Conservation (phyloP, 73 alveolate species). For the Paramecium sexaurelia region DNA sequence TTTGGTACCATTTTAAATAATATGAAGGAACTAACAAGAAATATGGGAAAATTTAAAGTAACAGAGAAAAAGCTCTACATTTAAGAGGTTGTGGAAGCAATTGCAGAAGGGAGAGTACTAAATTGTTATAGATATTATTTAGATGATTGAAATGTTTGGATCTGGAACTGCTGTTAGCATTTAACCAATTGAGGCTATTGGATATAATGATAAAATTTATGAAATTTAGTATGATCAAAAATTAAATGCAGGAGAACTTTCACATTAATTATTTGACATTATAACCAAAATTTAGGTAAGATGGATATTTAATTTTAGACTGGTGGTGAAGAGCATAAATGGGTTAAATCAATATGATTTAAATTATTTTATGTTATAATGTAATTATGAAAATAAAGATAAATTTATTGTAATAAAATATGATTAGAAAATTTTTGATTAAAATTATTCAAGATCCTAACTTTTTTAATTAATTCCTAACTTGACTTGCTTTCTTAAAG, state of each 20-base stretch:
- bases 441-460: not conserved
- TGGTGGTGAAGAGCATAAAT: conserved; percentile 18
- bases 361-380: not conserved
- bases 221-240: conserved; percentile 13
- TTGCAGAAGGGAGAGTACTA: conserved; percentile 75
- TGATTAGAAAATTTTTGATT: too few relatives aligned
- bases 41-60: conserved; percentile 71
- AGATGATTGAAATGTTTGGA: conserved; percentile 81
- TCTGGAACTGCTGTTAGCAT: conserved; percentile 88
- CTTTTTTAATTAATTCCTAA: conserved; percentile 37
- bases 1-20: conserved; percentile 9
- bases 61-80: conserved; percentile 77
- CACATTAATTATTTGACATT: not conserved
- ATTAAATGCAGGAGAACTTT: conserved; percentile 16
- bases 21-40: conserved; percentile 54
- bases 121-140: not conserved
- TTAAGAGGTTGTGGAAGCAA: conserved; percentile 75
- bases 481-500: not conserved
- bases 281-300: not conserved
- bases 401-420: too few relatives aligned
- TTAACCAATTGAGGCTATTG: conserved; percentile 75
- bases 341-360: conserved; percentile 27
- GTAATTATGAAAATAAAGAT: not conserved
- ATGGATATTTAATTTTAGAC: not conserved
- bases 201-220: conserved; percentile 68